Conservation (phyloP, 2,329 filamentous ascomycete genomes). For the Penicillium hordei region DNA sequence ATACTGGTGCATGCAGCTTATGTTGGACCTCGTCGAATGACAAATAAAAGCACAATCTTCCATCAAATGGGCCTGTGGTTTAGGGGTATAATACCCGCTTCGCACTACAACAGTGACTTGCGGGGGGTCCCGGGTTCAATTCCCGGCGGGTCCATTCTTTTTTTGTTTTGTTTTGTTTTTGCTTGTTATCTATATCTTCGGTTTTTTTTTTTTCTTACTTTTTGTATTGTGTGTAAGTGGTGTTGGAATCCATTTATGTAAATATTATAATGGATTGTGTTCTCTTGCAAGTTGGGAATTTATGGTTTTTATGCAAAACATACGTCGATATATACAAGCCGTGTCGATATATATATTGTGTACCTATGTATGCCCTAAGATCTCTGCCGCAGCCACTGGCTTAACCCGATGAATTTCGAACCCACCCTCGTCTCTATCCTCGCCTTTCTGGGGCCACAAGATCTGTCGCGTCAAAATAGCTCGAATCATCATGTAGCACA, state of each 20-base stretch:
- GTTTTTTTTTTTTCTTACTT: not conserved
- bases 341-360: not conserved
- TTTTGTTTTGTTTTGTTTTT: not conserved
- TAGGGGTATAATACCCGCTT: conserved; percentile 17
- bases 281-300: too few relatives aligned
- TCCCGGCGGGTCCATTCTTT: conserved; percentile 15
- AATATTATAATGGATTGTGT: too few relatives aligned
- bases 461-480: conserved; percentile 67
- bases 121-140: conserved; percentile 21
- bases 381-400: conserved; percentile 22
- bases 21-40: accelerated
- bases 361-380: not conserved
- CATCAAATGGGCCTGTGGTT: conserved; percentile 14
- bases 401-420: conserved; percentile 46
- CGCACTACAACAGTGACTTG: conserved; percentile 8
- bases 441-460: conserved; percentile 73
- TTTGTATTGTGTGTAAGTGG: too few relatives aligned
- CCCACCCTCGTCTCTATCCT: conserved; percentile 62
- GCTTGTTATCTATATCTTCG: not conserved
- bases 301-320: not conserved
- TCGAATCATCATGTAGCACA: conserved; percentile 68
- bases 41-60: not conserved
- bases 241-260: too few relatives aligned
- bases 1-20: not conserved
- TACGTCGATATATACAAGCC: not conserved